Conservation (phyloP, 257 asterid species). For the Salvia rosmarinus region DNA sequence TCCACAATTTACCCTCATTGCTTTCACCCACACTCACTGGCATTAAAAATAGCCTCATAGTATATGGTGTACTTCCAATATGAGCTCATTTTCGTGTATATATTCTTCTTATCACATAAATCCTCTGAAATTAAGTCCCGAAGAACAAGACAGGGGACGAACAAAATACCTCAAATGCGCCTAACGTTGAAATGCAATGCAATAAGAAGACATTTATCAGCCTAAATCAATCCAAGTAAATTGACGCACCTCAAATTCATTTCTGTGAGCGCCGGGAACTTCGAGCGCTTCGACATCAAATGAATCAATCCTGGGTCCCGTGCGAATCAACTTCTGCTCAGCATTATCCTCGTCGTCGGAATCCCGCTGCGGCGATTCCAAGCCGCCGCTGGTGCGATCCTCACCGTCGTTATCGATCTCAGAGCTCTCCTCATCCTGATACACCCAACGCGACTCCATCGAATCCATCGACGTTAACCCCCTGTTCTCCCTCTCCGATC, state of each 20-base stretch:
- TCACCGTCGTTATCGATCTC: conserved; percentile 56
- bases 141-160: too few species aligned
- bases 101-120: conserved; percentile 27
- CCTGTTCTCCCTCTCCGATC: conserved; percentile 83
- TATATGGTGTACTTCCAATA: conserved; percentile 5
- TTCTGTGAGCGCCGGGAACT: conserved; percentile 82
- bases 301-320: conserved; percentile 94
- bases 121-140: too few species aligned
- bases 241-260: conserved; percentile 69
- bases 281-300: conserved; percentile 97
- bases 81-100: conserved; percentile 12
- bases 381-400: conserved; percentile 46
- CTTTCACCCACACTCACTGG: background rate
- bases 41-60: background rate
- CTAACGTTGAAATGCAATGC: background rate
- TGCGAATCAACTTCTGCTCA: conserved; percentile 86
- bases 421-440: conserved; percentile 68
- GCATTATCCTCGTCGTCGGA: conserved; percentile 82
- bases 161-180: conserved; percentile 25
- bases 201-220: background rate
- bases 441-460: conserved; percentile 96
- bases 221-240: conserved; percentile 10
- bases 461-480: conserved; percentile 86
- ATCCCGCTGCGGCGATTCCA: conserved; percentile 52
- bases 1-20: background rate